A percentile compares a stretch with the other conserved stretches of the same genome.
phyloP scores from a whole-genome alignment of 1,139 yeast genomes.

The Yamadazyma jaroonii region DNA sequence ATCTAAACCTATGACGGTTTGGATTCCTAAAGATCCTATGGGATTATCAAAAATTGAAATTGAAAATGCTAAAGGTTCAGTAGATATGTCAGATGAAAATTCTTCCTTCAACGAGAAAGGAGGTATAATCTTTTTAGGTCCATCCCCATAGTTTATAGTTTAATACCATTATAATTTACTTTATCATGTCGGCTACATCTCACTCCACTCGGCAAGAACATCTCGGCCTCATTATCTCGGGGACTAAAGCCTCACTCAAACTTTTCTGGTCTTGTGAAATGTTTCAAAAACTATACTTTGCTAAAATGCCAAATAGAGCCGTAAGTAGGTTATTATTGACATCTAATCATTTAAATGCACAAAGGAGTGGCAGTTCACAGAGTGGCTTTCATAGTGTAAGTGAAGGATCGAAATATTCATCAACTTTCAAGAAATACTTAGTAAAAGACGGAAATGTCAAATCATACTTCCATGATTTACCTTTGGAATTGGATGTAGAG shows the following conservation, averaged over 20 bases:
- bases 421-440: constrained; percentile 29
- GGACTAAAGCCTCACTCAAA: not conserved
- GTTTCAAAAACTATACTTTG: constrained; percentile 1
- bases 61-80: constrained; percentile 41
- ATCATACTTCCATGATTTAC: constrained; percentile 78
- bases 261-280: not conserved
- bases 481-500: constrained; percentile 61
- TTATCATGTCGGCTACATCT: too few relatives aligned
- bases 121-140: constrained; percentile 48
- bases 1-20: constrained; percentile 65
- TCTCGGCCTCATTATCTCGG: not conserved
- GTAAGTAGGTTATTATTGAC: constrained; percentile 9
- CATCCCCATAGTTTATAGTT: constrained; percentile 60
- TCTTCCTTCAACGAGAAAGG: constrained; percentile 64
- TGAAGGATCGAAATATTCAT: constrained; percentile 35
- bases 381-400: constrained; percentile 12
- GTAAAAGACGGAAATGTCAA: constrained; percentile 61
- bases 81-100: constrained; percentile 61
- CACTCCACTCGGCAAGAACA: too few relatives aligned
- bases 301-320: constrained; percentile 3
- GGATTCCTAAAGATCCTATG: constrained; percentile 87
- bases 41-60: constrained; percentile 71
- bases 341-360: constrained; percentile 8
- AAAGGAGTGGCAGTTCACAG: not conserved
- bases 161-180: too few relatives aligned